Evolutionary conservation across 371 early-diverging fungal species (phyloP), one percentile per base, ranked within the genome.

Genomic region (Lichtheimia ramosa): DNA sequence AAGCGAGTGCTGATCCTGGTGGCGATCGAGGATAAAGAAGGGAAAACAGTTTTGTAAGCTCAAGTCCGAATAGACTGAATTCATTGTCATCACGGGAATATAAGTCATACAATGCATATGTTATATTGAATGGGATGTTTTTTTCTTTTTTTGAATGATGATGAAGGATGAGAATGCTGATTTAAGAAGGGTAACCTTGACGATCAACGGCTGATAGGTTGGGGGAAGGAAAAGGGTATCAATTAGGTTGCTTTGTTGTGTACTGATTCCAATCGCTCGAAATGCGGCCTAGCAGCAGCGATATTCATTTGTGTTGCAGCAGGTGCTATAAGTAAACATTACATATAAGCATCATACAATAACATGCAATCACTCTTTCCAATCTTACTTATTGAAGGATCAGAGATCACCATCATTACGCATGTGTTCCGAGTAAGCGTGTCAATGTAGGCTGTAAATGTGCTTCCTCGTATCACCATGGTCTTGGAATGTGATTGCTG

Each of bases 221-320:
- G 28, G 25, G 1, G 10, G 16, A 54, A 8, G 34, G 15, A 16
- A 18, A 21, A n/a, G n/a, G n/a, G 41, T 27, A 14, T 60, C 61
- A 60, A 39, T 34, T 43, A 34, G 10, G 34, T 10, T 34, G 34
- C 34, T 41, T 91, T 49, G 28, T 54, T 54, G 48, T 55, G 50
- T 43, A 51, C 43, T 2, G 43, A 58, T 59, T 64, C 92, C 59
- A 95, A 82, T 63, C 85, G 86, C 58, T 88, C 87, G 77, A 95
- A 95, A 69, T 93, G 91, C 61, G 75, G 74, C 60, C 92, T 64
- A 2, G 93, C 93, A 21, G 87, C 84, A 4, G 72, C 74, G 64
- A 95, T 92, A 66, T 95, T 94, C 74, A 86, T 79, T 56, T 85
- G 81, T 27, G 88, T 89, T 0, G 88, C 89, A 46, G 92, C 87